Conservation (phyloP, 805 yeast species). For the Saccharomycopsis sp. region DNA sequence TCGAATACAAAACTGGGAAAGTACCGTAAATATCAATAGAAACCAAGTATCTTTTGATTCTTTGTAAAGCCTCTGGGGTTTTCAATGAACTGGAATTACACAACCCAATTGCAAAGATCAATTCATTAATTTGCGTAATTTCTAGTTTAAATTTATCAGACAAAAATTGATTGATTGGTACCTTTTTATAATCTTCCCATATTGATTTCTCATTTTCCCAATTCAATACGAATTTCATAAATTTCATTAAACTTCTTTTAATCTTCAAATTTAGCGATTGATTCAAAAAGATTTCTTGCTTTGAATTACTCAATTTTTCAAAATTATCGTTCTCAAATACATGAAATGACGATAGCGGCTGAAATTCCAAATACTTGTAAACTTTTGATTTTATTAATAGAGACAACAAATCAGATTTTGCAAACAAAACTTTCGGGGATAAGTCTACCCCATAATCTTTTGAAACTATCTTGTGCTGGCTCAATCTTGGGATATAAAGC, state of each 20-base stretch:
- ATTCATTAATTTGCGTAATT: conserved; percentile 70
- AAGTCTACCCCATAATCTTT: conserved; percentile 83
- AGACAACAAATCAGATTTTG: conserved; percentile 79
- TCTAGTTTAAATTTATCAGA: conserved; percentile 61
- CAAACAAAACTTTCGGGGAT: conserved; percentile 81
- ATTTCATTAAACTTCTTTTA: conserved; percentile 83
- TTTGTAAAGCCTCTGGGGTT: conserved; percentile 68
- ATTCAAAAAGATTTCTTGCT: conserved; percentile 90
- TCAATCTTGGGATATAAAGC: conserved; percentile 66
- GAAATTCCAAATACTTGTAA: conserved; percentile 86
- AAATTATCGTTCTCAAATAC: conserved; percentile 90
- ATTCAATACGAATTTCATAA: conserved; percentile 76
- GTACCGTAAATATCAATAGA: conserved; percentile 90
- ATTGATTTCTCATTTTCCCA: conserved; percentile 55
- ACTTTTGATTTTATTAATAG: conserved; percentile 79
- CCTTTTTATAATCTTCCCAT: conserved; percentile 49
- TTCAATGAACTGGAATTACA: conserved; percentile 52
- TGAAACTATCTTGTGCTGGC: conserved; percentile 41
- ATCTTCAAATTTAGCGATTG: conserved; percentile 67
- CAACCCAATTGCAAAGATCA: conserved; percentile 80
- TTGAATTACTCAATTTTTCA: conserved; percentile 77
- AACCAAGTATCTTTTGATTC: conserved; percentile 75
- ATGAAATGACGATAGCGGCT: conserved; percentile 81
- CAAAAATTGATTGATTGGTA: conserved; percentile 55
- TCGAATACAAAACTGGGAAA: conserved; percentile 86